A percentile compares a stretch with the other conserved stretches of the same genome.
Conservation (phyloP, 228 moss, liverwort and hornwort species). For the Sphagnum fallax region DNA sequence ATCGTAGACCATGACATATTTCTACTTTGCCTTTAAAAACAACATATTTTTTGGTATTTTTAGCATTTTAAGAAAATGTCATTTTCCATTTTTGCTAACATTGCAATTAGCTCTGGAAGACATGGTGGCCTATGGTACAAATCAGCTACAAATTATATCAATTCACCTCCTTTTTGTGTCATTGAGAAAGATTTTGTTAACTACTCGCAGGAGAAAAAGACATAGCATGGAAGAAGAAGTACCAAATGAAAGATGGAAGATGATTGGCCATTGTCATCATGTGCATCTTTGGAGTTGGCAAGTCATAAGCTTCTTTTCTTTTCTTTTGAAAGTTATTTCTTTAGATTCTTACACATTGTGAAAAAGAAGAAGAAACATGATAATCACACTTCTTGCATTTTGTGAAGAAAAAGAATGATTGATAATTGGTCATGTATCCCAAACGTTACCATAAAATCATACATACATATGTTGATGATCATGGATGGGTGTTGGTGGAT, state of each 20-base stretch:
- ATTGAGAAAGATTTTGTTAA: too few species aligned
- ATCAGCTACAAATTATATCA: neutral
- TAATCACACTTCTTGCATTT: neutral
- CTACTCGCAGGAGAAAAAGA: too few species aligned
- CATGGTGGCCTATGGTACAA: too few species aligned
- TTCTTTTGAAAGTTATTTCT: neutral
- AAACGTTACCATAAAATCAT: neutral
- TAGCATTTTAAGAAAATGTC: too few species aligned
- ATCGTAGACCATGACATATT: too few species aligned
- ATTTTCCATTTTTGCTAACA: too few species aligned
- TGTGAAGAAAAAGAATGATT: neutral
- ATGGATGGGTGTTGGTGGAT: neutral
- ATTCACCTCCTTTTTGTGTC: too few species aligned
- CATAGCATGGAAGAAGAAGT: too few species aligned
- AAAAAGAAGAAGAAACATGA: neutral
- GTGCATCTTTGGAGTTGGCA: slow-evolving; percentile 81
- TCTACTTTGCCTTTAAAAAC: too few species aligned
- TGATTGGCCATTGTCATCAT: slow-evolving; percentile 60
- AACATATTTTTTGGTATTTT: too few species aligned
- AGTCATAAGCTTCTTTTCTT: slow-evolving; percentile 43
- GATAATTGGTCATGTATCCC: neutral
- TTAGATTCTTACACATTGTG: neutral
- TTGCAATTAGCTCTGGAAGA: too few species aligned
- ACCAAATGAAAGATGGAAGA: slow-evolving; percentile 13
- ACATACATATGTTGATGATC: neutral